A percentile compares a stretch with the other conserved stretches of the same genome.
Conservation (phyloP, 2,329 filamentous ascomycete species). For the Claviceps sp. region DNA sequence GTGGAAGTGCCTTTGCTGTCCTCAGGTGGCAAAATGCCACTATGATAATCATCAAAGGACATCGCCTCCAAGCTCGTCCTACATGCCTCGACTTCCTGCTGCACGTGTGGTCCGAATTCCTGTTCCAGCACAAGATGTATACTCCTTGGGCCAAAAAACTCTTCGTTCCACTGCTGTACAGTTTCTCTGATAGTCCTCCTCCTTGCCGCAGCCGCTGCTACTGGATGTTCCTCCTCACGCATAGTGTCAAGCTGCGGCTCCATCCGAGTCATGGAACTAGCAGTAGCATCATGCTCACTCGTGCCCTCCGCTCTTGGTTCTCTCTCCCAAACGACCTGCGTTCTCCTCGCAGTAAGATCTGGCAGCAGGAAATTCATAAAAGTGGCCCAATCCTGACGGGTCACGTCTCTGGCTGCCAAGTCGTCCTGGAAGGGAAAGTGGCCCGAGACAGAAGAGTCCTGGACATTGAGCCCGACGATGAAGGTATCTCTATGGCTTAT, state of each 20-base stretch:
- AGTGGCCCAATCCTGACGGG: constrained; percentile 42
- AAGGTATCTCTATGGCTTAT: constrained; percentile 11
- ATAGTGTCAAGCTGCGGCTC: constrained; percentile 29
- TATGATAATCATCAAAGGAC: constrained; percentile 22
- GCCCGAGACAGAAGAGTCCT: constrained; percentile 22
- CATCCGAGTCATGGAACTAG: constrained; percentile 16
- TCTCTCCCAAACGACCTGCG: constrained; percentile 33
- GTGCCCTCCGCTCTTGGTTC: constrained; percentile 31
- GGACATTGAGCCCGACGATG: constrained; percentile 22
- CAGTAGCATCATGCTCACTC: constrained; percentile 9
- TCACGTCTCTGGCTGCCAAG: constrained; percentile 30
- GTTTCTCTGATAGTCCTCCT: constrained; percentile 24
- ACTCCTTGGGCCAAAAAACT: constrained; percentile 39
- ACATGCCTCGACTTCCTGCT: constrained; percentile 5
- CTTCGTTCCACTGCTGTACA: constrained; percentile 41
- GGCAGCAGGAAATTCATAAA: constrained; percentile 45
- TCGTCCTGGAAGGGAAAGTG: constrained; percentile 30
- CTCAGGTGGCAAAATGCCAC: background rate
- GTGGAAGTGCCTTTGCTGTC: constrained; percentile 26
- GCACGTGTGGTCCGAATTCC: constrained; percentile 4
- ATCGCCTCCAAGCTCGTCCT: constrained; percentile 18
- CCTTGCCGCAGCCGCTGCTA: constrained; percentile 2
- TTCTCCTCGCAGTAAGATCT: constrained; percentile 28
- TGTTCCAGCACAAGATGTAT: constrained; percentile 26
- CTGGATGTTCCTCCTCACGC: constrained; percentile 10